Percentiles rank a stretch among this genome's conserved stretches.
Conservation (phyloP, 2,329 filamentous ascomycete genomes). For the Phaeophleospora eucalypticola region DNA sequence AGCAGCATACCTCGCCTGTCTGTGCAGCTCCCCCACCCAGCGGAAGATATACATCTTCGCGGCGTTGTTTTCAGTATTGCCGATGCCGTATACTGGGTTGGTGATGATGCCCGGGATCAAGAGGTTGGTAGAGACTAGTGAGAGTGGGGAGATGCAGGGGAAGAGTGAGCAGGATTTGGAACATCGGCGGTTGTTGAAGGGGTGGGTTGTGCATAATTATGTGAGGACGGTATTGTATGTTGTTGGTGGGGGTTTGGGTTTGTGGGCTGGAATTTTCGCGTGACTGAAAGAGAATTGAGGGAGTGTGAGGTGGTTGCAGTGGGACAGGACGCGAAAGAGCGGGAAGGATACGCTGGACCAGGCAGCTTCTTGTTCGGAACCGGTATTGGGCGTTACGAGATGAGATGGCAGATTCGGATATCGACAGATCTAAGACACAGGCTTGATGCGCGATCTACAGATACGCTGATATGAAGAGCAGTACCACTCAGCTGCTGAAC, state of each 20-base stretch:
- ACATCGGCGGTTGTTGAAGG: slow-evolving; percentile 12
- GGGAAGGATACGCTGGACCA: too few species aligned
- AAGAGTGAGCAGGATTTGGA: slow-evolving; percentile 17
- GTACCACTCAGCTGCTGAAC: too few species aligned
- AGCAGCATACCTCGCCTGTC: not conserved
- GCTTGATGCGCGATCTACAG: too few species aligned
- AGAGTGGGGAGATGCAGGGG: slow-evolving; percentile 7
- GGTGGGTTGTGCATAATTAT: slow-evolving; percentile 11
- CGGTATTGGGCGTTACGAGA: too few species aligned
- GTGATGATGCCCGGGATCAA: slow-evolving; percentile 10
- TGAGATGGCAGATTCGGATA: too few species aligned
- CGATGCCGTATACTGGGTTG: slow-evolving; percentile 3
- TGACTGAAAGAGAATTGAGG: too few species aligned
- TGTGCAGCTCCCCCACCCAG: not conserved
- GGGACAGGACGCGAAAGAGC: too few species aligned
- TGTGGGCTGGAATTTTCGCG: slow-evolving; percentile 11
- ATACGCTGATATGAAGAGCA: too few species aligned
- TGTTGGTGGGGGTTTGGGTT: slow-evolving; percentile 6
- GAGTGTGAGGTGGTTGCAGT: too few species aligned
- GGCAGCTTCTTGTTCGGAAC: too few species aligned
- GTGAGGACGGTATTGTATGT: slow-evolving; percentile 7
- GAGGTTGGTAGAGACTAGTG: slow-evolving; percentile 16
- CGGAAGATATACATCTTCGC: not conserved
- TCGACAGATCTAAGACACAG: too few species aligned
- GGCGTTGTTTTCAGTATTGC: not conserved